These are phyloP conservation scores for Fulvia fulva DNA, from an alignment of 2,329 filamentous ascomycete species.

Conservation along the genomic window DNA sequence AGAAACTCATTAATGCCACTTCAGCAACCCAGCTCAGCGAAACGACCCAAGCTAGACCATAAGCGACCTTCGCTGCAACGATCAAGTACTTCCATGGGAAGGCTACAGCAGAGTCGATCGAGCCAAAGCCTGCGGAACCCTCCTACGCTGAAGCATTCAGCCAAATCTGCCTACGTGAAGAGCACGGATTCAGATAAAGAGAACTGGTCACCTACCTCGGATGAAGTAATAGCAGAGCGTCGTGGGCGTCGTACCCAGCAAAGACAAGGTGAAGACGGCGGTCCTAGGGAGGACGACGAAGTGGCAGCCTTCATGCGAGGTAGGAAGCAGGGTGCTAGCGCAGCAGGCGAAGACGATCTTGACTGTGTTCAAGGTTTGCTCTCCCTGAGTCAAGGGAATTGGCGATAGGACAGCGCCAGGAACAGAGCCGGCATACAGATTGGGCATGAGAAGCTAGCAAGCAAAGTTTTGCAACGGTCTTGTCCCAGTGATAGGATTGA, in stretches of 20 bases:
- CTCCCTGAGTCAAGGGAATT: conserved; percentile 87
- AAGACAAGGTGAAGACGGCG: conserved; percentile 15
- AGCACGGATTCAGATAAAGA: conserved; percentile 88
- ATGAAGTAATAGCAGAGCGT: conserved; percentile 11
- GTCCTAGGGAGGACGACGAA: conserved; percentile 56
- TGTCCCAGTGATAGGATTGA: not conserved
- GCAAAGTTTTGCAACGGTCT: too few relatives aligned
- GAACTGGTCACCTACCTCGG: conserved; percentile 65
- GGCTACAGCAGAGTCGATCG: conserved; percentile 26
- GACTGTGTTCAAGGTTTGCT: conserved; percentile 87
- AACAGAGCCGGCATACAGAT: too few relatives aligned
- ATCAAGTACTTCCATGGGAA: conserved; percentile 29
- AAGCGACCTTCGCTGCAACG: conserved; percentile 32
- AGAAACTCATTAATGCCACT: conserved; percentile 52
- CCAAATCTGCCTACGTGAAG: conserved; percentile 42
- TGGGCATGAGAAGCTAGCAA: too few relatives aligned
- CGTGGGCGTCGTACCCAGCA: not conserved
- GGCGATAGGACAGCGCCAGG: conserved; percentile 46
- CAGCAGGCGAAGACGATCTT: conserved; percentile 58
- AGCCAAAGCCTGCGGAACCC: not conserved
- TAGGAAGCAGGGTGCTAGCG: conserved; percentile 41
- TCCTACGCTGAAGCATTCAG: conserved; percentile 29
- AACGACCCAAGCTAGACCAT: conserved; percentile 47
- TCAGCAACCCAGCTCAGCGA: conserved; percentile 22
- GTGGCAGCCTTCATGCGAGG: conserved; percentile 70